Conservation (phyloP, 441 rosid genomes). For the Erodium trifolium region DNA sequence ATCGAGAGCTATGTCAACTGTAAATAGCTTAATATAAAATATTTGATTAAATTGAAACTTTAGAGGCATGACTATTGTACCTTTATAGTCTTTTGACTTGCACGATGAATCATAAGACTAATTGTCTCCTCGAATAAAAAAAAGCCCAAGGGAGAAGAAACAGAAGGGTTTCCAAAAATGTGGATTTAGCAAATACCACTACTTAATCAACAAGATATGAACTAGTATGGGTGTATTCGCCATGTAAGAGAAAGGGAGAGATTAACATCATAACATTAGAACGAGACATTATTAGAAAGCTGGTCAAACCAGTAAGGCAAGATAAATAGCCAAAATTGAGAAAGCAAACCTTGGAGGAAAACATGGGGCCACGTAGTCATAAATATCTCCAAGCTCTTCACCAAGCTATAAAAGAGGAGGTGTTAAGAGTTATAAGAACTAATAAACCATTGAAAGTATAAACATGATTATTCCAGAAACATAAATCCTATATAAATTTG, state of each 20-base stretch:
- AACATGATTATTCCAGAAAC: background rate
- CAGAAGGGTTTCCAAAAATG: background rate
- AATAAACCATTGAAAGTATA: constrained; percentile 10
- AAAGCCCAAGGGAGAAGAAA: background rate
- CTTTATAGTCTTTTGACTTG: background rate
- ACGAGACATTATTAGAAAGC: background rate
- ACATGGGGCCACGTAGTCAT: constrained; percentile 98
- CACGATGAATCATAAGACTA: background rate
- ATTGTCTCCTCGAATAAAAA: background rate
- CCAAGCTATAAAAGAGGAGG: constrained; percentile 48
- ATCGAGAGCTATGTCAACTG: too few relatives aligned
- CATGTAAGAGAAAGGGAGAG: background rate
- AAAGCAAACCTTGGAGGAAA: constrained; percentile 92
- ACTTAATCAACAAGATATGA: background rate
- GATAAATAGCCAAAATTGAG: constrained; percentile 10
- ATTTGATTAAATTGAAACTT: too few relatives aligned
- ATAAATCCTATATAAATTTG: background rate
- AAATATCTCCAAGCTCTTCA: constrained; percentile 98
- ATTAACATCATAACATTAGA: background rate
- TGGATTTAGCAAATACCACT: background rate
- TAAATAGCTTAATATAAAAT: too few relatives aligned
- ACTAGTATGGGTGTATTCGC: background rate
- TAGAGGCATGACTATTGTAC: background rate
- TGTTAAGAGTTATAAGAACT: constrained; percentile 14
- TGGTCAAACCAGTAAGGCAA: constrained; percentile 15